Base-by-base conservation (phyloP, 306 rosid genomes). In the Quercus dentata region DNA sequence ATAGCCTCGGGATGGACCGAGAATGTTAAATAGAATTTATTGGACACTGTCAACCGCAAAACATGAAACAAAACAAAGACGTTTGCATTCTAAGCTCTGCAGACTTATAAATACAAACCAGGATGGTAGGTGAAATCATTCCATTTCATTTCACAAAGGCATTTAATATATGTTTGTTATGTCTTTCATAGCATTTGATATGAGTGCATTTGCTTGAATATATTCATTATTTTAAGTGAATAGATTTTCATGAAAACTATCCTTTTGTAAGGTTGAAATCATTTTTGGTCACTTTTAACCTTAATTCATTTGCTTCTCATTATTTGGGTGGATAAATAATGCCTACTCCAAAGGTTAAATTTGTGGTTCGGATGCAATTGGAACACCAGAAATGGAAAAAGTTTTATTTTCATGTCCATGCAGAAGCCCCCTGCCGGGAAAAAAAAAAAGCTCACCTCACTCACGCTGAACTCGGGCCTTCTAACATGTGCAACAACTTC, bases 401-500 rank as follows among this genome's bases (percentile, higher is more conserved):
- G 52, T 46, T 2, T 46, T 46, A 46, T 11, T 49, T 67, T 67
- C 23, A 64, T 33, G 51, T 33, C 23, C 8, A 23, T 67, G 21
- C 27, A 67, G 13, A 18, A 33, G 15, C 4, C n/a, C 8, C n/a
- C 10, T 4, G 0, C 11, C 0, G 12, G 31, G 0, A 23, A 23
- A 23, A 23, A 23, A 21, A 21, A 19, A 25, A 2, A 5, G 44
- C 81, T 80, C 78, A 93, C 98, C 97, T 93, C 98, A n/a, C 92
- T 91, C n/a, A 74, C 92, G 83, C 72, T 94, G 54, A 84, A 83
- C 90, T 93, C 94, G 41, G 98, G 98, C 85, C 86, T 88, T 35
- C 92, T 91, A 74, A 93, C 98, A 56, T 93, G 98, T 64, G 97
- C 98, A 77, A 87, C 75, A 76, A 91, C 97, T 86, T 93, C 98